These are phyloP conservation scores for Tylopilus plumbeoviolaceoides DNA, from an alignment of 768 basidiomycete species.

Conservation along the genomic window DNA sequence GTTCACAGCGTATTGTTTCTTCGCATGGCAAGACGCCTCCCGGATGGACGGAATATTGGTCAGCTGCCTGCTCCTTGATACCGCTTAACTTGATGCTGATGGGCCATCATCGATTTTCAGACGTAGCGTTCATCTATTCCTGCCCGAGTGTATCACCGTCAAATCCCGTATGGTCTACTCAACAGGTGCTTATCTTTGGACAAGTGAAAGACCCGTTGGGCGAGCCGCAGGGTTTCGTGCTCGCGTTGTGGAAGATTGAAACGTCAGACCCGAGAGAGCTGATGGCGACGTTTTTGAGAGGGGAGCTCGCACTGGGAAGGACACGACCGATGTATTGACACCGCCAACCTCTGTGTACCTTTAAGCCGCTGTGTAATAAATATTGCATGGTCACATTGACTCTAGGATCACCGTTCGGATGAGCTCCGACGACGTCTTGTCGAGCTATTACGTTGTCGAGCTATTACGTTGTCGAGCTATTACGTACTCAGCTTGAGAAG, in stretches of 20 bases:
- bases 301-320: slow-evolving; percentile 46
- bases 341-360: no score
- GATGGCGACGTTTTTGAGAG: slow-evolving; percentile 55
- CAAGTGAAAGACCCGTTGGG: slow-evolving; percentile 51
- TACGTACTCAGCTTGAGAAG: slow-evolving; percentile 13
- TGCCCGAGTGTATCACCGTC: slow-evolving; percentile 80
- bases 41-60: slow-evolving; percentile 60
- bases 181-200: slow-evolving; percentile 61
- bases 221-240: slow-evolving; percentile 35
- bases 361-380: no score
- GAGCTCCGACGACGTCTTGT: no score
- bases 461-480: no score
- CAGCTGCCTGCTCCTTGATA: slow-evolving; percentile 14
- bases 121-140: slow-evolving; percentile 85
- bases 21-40: slow-evolving; percentile 55
- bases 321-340: slow-evolving; percentile 4
- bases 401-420: not conserved
- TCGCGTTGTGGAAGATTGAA: slow-evolving; percentile 67
- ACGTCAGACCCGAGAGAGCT: slow-evolving; percentile 78
- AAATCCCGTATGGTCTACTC: slow-evolving; percentile 90
- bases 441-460: no score
- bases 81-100: not conserved
- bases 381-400: no score
- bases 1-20: slow-evolving; percentile 52
- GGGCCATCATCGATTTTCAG: not conserved